Evolutionary conservation across 495 filamentous ascomycete species (phyloP).

Genomic region (Filosporella fistucella): DNA sequence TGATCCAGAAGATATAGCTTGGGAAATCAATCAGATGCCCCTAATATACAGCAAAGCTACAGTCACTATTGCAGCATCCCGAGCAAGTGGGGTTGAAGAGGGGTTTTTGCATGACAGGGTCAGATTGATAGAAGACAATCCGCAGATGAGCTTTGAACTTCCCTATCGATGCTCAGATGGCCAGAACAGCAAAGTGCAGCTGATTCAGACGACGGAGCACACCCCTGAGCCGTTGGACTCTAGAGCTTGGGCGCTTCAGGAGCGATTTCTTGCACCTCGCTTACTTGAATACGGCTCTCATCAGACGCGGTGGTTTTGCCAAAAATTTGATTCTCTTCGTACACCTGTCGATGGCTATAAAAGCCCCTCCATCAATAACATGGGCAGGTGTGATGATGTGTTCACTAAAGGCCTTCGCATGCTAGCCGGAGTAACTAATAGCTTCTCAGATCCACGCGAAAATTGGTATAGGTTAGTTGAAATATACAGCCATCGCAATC

Average conservation of each 20-base stretch:
- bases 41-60: not conserved
- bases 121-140: too few relatives aligned
- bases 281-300: too few relatives aligned
- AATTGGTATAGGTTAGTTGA: constrained; percentile 1
- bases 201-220: too few relatives aligned
- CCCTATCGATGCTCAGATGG: too few relatives aligned
- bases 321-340: not conserved
- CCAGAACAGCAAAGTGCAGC: too few relatives aligned
- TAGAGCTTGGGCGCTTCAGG: not conserved
- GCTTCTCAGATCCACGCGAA: not conserved
- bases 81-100: not conserved
- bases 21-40: not conserved
- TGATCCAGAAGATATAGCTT: not conserved
- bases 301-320: not conserved
- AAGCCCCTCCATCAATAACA: not conserved
- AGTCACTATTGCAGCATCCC: constrained; percentile 23
- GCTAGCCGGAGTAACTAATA: not conserved
- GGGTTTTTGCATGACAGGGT: not conserved
- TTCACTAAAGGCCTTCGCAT: not conserved
- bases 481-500: not conserved
- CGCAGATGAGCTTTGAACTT: too few relatives aligned
- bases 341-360: not conserved
- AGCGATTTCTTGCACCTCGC: not conserved
- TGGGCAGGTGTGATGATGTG: not conserved
- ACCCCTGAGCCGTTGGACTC: not conserved